Evolutionary conservation across 164 flowering plant genomes (phyloP), one percentile per base, ranked within the genome.

Genomic region (Kalanchoe fedtschenkoi): DNA sequence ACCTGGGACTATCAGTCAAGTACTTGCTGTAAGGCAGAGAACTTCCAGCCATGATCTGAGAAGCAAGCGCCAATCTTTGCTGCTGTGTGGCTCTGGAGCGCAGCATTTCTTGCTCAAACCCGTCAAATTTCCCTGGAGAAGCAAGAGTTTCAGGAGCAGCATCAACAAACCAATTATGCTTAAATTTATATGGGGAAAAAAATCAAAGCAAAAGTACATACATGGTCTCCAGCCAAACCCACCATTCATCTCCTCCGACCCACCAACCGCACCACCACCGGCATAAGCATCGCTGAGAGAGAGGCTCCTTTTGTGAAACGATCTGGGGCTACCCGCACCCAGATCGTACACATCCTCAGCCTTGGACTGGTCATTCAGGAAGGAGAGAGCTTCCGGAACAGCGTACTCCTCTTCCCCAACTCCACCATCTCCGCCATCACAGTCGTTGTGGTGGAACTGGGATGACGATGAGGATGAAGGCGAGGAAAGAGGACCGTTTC

Each of bases 201-300:
- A 0, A 0, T 10, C 17, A 17, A 42, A 4, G n/a, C 14, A 82
- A 34, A 65, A 90, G 63, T 84, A 90, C 32, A 81, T 68, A 53
- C 97, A 89, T 0, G 95, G 91, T 64, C 78, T 85, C 83, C 86
- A 85, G 4, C 85, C 90, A 42, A 82, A 85, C 21, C 76, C 69
- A 34, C 86, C 89, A 0, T 69, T 71, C 24, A 63, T 70, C 15
- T 34, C 38, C 17, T 34, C 38, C 13, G 28, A 19, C 10, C 29
- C 29, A 17, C 60, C 56, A 24, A 77, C 84, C n/a, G 79, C 87
- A 2, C 75, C 46, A 13, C 75, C 83, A 21, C 81, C 91, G 3
- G n/a, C n/a, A n/a, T 75, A 54, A 35, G 69, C 60, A 38, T 79
- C 95, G 16, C 76, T 81, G 13, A 81, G 83, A 0, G 96, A 89